phyloP scores from a whole-genome alignment of 2,329 filamentous ascomycete species.

The Talaromyces sp. region DNA sequence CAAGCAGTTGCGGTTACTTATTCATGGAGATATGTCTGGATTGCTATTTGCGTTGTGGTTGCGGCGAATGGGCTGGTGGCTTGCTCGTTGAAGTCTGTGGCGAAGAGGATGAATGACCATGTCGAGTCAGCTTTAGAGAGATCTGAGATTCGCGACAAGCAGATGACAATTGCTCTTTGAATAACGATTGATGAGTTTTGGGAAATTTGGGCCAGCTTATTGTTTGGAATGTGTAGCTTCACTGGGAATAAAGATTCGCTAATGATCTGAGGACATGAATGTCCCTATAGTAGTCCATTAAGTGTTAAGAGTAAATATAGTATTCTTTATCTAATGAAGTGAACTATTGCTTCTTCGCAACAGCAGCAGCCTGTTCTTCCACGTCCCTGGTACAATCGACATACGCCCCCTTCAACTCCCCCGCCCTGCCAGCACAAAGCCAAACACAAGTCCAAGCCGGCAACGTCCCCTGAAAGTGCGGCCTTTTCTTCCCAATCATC shows the following conservation, averaged over 20 bases:
- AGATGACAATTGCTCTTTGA: neutral
- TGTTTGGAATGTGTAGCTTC: too few species aligned
- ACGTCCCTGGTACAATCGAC: neutral
- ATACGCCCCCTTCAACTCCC: constrained; percentile 2
- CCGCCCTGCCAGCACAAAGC: constrained; percentile 4
- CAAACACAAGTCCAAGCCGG: constrained; percentile 11
- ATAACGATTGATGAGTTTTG: too few species aligned
- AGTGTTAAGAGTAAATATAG: too few species aligned
- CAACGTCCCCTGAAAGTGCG: neutral
- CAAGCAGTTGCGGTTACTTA: neutral
- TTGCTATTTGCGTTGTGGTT: neutral
- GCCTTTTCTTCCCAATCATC: neutral
- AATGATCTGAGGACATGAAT: too few species aligned
- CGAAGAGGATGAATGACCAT: constrained; percentile 9
- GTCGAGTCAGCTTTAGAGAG: constrained; percentile 9
- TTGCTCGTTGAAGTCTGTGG: constrained; percentile 4
- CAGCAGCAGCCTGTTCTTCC: neutral
- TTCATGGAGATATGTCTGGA: neutral
- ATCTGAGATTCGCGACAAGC: neutral
- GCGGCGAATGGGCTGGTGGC: constrained; percentile 2
- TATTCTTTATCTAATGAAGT: too few species aligned
- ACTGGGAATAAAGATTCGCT: too few species aligned
- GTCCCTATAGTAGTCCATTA: too few species aligned
- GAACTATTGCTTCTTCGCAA: neutral
- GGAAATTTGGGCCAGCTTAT: too few species aligned